Conservation (phyloP, 768 basidiomycete genomes). For the Kwoniella sp. region DNA sequence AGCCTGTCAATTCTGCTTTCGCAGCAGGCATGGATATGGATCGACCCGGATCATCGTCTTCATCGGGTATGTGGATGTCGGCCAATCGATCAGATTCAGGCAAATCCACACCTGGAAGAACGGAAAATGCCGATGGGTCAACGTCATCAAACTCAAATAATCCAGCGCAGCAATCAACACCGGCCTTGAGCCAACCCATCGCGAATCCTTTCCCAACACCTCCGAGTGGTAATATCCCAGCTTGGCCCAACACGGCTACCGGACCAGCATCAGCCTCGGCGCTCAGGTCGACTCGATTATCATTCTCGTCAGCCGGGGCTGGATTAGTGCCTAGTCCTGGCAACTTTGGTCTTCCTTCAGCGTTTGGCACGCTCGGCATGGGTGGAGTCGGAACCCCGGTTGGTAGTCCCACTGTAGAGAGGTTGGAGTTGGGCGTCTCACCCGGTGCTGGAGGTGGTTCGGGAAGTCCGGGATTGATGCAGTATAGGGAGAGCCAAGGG, state of each 20-base stretch:
- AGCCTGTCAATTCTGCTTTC: conserved; percentile 49
- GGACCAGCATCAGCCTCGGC: conserved; percentile 6
- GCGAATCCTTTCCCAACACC: conserved; percentile 31
- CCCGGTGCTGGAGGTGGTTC: conserved; percentile 25
- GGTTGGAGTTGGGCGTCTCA: conserved; percentile 42
- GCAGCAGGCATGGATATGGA: conserved; percentile 54
- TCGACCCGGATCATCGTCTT: conserved; percentile 32
- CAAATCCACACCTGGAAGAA: conserved; percentile 33
- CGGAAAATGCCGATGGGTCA: conserved; percentile 1
- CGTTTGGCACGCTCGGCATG: conserved; percentile 48
- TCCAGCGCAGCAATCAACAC: conserved; percentile 8
- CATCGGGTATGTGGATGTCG: conserved; percentile 19
- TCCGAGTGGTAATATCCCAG: conserved; percentile 14
- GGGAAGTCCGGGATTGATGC: conserved; percentile 47
- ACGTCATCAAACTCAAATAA: not conserved
- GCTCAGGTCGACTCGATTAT: conserved; percentile 25
- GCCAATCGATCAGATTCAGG: conserved; percentile 25
- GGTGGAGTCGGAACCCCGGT: conserved; percentile 39
- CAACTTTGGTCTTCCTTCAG: conserved; percentile 37
- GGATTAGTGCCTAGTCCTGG: conserved; percentile 47
- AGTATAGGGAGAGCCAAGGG: conserved; percentile 41
- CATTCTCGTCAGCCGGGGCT: conserved; percentile 27
- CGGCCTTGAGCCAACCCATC: not conserved
- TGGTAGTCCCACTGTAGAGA: conserved; percentile 48
- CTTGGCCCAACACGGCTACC: conserved; percentile 17